Conservation (phyloP, 2,329 filamentous ascomycete genomes). For the Ceratocystis huliohia region DNA sequence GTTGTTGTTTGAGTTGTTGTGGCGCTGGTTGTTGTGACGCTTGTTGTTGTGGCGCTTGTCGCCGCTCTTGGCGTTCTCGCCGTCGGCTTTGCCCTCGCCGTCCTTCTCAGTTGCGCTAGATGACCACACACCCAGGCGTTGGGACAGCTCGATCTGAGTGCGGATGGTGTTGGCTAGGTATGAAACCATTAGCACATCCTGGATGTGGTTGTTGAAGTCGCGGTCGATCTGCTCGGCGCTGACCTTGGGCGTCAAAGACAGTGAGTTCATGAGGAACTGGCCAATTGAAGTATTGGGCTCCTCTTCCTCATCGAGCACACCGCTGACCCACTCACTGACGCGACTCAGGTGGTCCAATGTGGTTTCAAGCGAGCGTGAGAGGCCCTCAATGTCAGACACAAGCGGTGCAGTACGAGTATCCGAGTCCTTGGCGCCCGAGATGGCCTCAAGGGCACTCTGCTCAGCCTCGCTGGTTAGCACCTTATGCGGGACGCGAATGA, state of each 20-base stretch:
- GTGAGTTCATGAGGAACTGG: slow-evolving; percentile 87
- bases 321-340: slow-evolving; percentile 81
- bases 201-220: slow-evolving; percentile 99
- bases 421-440: slow-evolving; percentile 65
- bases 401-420: slow-evolving; percentile 63
- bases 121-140: slow-evolving; percentile 74
- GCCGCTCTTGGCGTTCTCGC: slow-evolving; percentile 33
- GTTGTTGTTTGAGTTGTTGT: slow-evolving; percentile 32
- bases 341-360: slow-evolving; percentile 82
- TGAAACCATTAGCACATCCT: slow-evolving; percentile 94
- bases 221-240: slow-evolving; percentile 80
- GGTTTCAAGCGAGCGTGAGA: slow-evolving; percentile 76
- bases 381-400: slow-evolving; percentile 75
- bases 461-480: slow-evolving; percentile 72
- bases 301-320: slow-evolving; percentile 85
- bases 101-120: slow-evolving; percentile 42
- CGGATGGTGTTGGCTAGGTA: slow-evolving; percentile 98
- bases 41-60: slow-evolving; percentile 37
- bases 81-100: slow-evolving; percentile 35
- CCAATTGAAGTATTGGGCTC: slow-evolving; percentile 82
- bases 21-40: slow-evolving; percentile 31
- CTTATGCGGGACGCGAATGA: slow-evolving; percentile 94
- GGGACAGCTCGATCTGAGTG: slow-evolving; percentile 96
- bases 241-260: slow-evolving; percentile 90
- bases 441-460: slow-evolving; percentile 59